Evolutionary conservation across 176 grass and related monocot species (phyloP).

Genomic region (Hordeum marinum): DNA sequence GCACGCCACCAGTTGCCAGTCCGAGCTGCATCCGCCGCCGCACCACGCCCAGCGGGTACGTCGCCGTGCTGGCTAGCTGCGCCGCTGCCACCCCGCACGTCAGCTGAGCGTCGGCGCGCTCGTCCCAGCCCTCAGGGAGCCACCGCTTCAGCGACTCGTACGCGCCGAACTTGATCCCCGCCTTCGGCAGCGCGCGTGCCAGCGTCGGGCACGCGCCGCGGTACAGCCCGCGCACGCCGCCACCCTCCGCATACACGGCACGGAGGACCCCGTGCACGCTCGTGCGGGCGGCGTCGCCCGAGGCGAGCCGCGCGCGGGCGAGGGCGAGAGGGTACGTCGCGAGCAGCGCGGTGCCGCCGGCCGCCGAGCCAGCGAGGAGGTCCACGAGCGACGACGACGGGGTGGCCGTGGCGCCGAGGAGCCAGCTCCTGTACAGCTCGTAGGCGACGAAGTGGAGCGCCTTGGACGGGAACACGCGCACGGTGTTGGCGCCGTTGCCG

Average conservation of each 20-base stretch:
- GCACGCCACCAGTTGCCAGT: not conserved
- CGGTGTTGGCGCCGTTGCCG: conserved; percentile 11
- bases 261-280: too few relatives aligned
- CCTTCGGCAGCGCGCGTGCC: too few relatives aligned
- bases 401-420: not conserved
- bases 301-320: too few relatives aligned
- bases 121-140: too few relatives aligned
- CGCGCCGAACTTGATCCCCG: too few relatives aligned
- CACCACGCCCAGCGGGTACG: not conserved
- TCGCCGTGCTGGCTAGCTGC: not conserved
- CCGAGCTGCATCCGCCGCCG: not conserved
- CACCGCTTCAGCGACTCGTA: too few relatives aligned
- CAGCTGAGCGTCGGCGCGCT: conserved; percentile 12
- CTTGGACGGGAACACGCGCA: conserved; percentile 20
- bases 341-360: not conserved
- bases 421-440: not conserved
- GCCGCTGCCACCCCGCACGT: conserved; percentile 1
- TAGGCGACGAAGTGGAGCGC: conserved; percentile 11
- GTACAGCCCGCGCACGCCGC: too few relatives aligned
- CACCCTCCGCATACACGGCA: too few relatives aligned
- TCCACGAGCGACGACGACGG: not conserved
- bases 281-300: too few relatives aligned
- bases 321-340: too few relatives aligned
- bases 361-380: not conserved
- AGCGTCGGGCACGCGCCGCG: too few relatives aligned